phyloP scores from a whole-genome alignment of 805 yeast genomes.

The Pichia nakasei region DNA sequence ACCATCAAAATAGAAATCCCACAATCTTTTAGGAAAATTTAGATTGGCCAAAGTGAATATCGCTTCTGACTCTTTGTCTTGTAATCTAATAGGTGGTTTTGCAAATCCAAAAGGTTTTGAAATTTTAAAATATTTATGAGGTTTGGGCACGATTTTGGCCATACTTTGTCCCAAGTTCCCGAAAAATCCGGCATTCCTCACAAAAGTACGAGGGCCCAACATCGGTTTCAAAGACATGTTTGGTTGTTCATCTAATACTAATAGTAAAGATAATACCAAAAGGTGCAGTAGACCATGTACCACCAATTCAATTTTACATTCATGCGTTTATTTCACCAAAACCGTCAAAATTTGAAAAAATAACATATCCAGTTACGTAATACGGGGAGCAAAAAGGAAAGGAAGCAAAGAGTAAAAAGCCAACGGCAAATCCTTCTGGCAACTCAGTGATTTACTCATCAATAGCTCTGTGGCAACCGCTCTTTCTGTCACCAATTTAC shows the following conservation, averaged over 20 bases:
- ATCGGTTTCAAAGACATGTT: slow-evolving; percentile 3
- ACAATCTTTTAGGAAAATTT: slow-evolving; percentile 23
- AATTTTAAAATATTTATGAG: slow-evolving; percentile 25
- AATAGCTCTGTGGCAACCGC: too few relatives aligned
- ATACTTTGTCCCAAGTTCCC: slow-evolving; percentile 27
- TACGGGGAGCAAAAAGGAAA: too few relatives aligned
- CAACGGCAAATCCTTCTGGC: too few relatives aligned
- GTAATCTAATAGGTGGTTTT: slow-evolving; percentile 18
- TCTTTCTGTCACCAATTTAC: too few relatives aligned
- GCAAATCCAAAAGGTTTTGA: slow-evolving; percentile 27
- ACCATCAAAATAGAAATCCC: slow-evolving; percentile 30
- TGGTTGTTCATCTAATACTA: not conserved
- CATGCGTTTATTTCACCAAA: too few relatives aligned
- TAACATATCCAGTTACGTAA: too few relatives aligned
- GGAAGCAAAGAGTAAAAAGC: too few relatives aligned
- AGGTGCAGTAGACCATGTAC: too few relatives aligned
- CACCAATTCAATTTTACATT: too few relatives aligned
- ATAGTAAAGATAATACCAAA: slow-evolving; percentile 1
- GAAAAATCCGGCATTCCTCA: slow-evolving; percentile 22
- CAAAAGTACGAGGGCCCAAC: slow-evolving; percentile 2
- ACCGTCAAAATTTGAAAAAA: too few relatives aligned
- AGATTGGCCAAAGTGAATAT: slow-evolving; percentile 22
- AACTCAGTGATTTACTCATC: too few relatives aligned
- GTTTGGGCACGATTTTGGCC: slow-evolving; percentile 26
- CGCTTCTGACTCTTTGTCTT: slow-evolving; percentile 16